A percentile compares a stretch with the other conserved stretches of the same genome.
phyloP scores from a whole-genome alignment of 495 filamentous ascomycete species.

The Penicillium soppii region DNA sequence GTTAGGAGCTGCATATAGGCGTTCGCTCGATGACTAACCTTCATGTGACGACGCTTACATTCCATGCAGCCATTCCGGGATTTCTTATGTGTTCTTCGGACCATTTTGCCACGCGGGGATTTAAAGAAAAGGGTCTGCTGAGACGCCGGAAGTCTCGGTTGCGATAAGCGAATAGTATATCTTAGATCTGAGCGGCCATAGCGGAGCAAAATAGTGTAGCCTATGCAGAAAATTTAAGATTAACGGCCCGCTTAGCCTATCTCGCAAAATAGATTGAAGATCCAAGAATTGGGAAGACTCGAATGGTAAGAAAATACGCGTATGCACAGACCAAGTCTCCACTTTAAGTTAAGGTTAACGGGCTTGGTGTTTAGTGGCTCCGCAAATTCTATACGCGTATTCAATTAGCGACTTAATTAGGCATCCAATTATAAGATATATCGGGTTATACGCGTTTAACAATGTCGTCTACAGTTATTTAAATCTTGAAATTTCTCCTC shows the following conservation, averaged over 20 bases:
- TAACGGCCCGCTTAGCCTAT: background rate
- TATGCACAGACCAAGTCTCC: slow-evolving; percentile 11
- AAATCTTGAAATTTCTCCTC: background rate
- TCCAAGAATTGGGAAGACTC: background rate
- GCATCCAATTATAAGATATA: background rate
- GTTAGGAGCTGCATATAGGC: background rate
- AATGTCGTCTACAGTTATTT: background rate
- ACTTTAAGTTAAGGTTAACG: background rate
- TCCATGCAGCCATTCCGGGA: slow-evolving; percentile 37
- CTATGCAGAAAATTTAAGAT: background rate
- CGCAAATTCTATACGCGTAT: background rate
- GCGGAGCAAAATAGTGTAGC: background rate
- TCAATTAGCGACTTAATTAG: background rate
- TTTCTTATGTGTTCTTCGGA: slow-evolving; percentile 35
- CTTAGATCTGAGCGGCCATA: background rate
- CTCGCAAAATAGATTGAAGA: background rate
- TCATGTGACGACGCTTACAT: slow-evolving; percentile 41
- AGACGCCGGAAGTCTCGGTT: background rate
- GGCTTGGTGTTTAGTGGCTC: background rate
- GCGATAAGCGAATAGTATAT: slow-evolving; percentile 1
- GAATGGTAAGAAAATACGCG: slow-evolving; percentile 7
- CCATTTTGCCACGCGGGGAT: slow-evolving; percentile 20
- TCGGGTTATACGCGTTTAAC: background rate
- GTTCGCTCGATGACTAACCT: slow-evolving; percentile 19
- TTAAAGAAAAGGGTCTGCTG: background rate